Evolutionary conservation across 2,329 filamentous ascomycete species (phyloP), one percentile per base, ranked within the genome.

Genomic region (Thermothelomyces thermophilus): DNA sequence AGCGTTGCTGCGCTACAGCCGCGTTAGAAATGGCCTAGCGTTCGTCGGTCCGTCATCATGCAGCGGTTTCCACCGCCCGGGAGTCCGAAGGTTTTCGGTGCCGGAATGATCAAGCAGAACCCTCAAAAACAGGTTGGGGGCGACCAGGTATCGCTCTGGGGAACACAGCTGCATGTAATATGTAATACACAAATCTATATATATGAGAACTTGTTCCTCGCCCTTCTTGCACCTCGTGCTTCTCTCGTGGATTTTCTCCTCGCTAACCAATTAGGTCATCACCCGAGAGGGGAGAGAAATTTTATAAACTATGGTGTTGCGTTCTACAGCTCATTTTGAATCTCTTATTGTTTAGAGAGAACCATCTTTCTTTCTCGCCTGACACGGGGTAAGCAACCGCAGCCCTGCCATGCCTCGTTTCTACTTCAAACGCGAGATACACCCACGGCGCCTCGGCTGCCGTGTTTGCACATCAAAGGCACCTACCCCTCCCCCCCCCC

Each of bases 51-150:
- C 13, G 24, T 20, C 16, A 14, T 10, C 20, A 33, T 35, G 41
- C 14, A 31, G 16, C 41, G 16, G 30, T 20, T 13, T 20, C 36
- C 48, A 36, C 41, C 16, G 3, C 22, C n/a, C 30, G 11, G 14
- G 20, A 10, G 41, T 35, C 48, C 48, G 48, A 50, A 9, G 19
- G 20, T n/a, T 50, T 50, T 50, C 41, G 48, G 47, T 9, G 26
- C 16, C 13, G 14, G n/a, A n/a, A 37, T 41, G 20, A 41, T 19
- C 24, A 43, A 43, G 30, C 10, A 22, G 14, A 37, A 28, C 14
- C 26, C 33, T n/a, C n/a, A n/a, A n/a, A n/a, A n/a, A n/a, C n/a
- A n/a, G n/a, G n/a, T n/a, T n/a, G n/a, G n/a, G n/a, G 34, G 35
- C n/a, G 26, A 30, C 13, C 14, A 13, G 19, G 19, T 24, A 10